Evolutionary conservation across 176 grass and related monocot species (phyloP), one percentile per base, ranked within the genome.

Genomic region (Phoenix dactylifera): DNA sequence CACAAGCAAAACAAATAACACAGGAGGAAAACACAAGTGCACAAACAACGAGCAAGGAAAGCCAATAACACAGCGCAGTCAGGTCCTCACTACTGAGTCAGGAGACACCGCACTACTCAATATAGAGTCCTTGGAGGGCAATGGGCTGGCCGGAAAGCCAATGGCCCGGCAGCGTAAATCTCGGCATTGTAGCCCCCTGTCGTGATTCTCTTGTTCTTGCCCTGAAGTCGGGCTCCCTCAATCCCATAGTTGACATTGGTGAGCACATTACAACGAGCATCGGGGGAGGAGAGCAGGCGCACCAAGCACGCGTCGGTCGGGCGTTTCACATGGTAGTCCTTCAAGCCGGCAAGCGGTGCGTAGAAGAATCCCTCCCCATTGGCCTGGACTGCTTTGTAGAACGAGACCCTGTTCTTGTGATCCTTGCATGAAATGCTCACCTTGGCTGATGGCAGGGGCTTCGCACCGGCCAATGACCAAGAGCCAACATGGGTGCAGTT

Each of bases 351-450:
- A 52, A 91, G 75, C 49, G 75, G 57, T 1, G 69, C 63, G 20
- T 67, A 68, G 65, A 85, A 88, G 82, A 91, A 97, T 49, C 84
- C 79, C 0, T 78, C 62, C 24, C 14, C 3, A 52, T 97, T 70
- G 58, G 81, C 58, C 15, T 1, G 1, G 35, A 19, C 25, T 6
- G 7, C 1, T 6, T 67, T 50, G 49, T 64, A 85, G 39, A 56
- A 64, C 68, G 59, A 49, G 4, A 76, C 74, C 23, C 84, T 73
- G 69, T 80, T 77, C 84, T 90, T 87, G 66, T 3, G n/a, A 59
- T 88, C 76, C 26, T 78, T 80, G 78, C 93, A 97, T 26, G 81
- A 88, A 6, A 97, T 57, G 16, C 49, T 54, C 60, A 97, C 76
- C 70, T 66, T 76, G 0, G 87, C 81, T 15, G 35, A 7, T 4